Evolutionary conservation across 2,329 filamentous ascomycete genomes (phyloP), one percentile per base, ranked within the genome.

Genomic region (Lasiodiplodia gonubiensis): DNA sequence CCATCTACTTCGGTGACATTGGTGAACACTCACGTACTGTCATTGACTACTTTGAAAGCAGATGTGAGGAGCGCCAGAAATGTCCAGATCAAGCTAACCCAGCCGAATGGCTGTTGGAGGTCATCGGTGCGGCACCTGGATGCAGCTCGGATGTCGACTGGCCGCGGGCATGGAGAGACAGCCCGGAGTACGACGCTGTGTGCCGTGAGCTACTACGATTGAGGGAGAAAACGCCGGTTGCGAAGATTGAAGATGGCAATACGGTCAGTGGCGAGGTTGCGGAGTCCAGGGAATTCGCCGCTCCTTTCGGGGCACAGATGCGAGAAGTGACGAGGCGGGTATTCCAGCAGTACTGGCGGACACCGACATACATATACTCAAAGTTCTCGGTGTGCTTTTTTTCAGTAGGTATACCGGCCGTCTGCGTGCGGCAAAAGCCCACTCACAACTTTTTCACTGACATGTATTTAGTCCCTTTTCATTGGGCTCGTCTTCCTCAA

Each of bases 401-500:
- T 68, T 67, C 66, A 30, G 69, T 71, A 68, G 33, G 49, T 35
- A 11, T n/a, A 6, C 4, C 30, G 18, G 30, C 1, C 30, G 8
- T 33, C 30, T 33, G 8, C 30, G 30, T 33, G 30, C 64, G 33
- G 7, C 8, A 63, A 52, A 4, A 23, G 64, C 11, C 1, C 70
- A 3, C 75, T 69, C 39, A 8, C 75, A 70, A n/a, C n/a, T 14
- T 7, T 11, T 23, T 4, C 27, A 25, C 11, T 52, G 30, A 21
- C 39, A 42, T 8, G 1, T 30, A 25, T 18, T 23, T 37, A 67
- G 54, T 49, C 57, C 42, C 84, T 96, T 14, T 96, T 94, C 77
- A 92, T 95, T 73, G 92, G 92, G 35, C 93, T 94, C 77, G 89
- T 90, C 64, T 93, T 95, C 80, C 92, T 87, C 84, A 85, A 88